These are phyloP conservation scores for Glarea lozoyensis DNA, from an alignment of 495 filamentous ascomycete genomes.

Conservation along the genomic window DNA sequence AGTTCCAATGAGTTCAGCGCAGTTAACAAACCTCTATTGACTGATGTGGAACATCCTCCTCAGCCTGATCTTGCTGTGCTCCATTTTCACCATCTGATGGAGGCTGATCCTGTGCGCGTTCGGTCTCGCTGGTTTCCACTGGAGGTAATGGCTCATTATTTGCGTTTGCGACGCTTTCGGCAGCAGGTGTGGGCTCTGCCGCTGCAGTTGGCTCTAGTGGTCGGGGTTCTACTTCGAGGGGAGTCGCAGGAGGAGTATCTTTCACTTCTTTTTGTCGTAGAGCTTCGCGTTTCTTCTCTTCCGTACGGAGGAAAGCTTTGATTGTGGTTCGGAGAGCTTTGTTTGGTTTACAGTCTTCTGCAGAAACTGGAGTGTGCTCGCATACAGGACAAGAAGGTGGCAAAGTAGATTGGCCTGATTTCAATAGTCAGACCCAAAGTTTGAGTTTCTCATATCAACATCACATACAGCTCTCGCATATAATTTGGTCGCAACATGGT, in stretches of 20 bases:
- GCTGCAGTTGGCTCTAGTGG: slow-evolving; percentile 20
- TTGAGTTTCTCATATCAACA: no score
- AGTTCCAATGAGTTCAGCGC: not conserved
- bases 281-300: slow-evolving; percentile 70
- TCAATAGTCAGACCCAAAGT: no score
- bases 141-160: no score
- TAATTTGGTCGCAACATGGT: slow-evolving; percentile 91
- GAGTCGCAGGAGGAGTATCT: slow-evolving; percentile 34
- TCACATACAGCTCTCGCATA: slow-evolving; percentile 82
- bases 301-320: slow-evolving; percentile 76
- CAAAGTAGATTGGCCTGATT: slow-evolving; percentile 68
- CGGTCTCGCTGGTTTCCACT: no score
- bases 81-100: not conserved
- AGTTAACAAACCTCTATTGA: slow-evolving; percentile 30
- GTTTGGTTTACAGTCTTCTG: slow-evolving; percentile 80
- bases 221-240: slow-evolving; percentile 22
- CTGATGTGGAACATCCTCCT: slow-evolving; percentile 29
- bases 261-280: slow-evolving; percentile 22
- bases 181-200: slow-evolving; percentile 14
- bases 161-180: no score
- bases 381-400: slow-evolving; percentile 84
- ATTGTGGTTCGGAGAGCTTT: slow-evolving; percentile 83
- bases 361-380: slow-evolving; percentile 76
- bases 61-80: slow-evolving; percentile 3
- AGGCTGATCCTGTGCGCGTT: no score